These are phyloP conservation scores for Coemansia sp. DNA, from an alignment of 192 early-diverging fungal species.

Conservation along the genomic window DNA sequence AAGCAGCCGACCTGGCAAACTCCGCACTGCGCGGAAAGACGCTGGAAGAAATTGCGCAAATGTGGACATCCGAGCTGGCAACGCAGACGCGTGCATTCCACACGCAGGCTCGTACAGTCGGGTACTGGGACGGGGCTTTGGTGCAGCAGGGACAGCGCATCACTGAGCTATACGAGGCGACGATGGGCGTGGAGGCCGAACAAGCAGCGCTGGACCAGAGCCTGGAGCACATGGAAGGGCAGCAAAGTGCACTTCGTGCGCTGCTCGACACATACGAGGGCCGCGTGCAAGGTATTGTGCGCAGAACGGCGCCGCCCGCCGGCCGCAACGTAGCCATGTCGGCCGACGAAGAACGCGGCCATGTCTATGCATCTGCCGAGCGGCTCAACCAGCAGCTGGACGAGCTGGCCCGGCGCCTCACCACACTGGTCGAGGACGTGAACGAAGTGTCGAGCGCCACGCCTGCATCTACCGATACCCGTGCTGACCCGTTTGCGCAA, in stretches of 20 bases:
- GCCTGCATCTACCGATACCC: conserved; percentile 12
- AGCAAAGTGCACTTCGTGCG: conserved; percentile 78
- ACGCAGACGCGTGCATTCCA: conserved; percentile 81
- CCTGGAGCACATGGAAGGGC: conserved; percentile 82
- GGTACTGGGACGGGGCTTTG: conserved; percentile 81
- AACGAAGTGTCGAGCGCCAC: conserved; percentile 58
- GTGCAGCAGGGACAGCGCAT: conserved; percentile 83
- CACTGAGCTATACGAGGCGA: conserved; percentile 69
- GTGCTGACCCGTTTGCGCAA: conserved; percentile 61
- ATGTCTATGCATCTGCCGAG: conserved; percentile 82
- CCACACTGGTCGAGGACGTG: conserved; percentile 81
- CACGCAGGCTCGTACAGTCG: conserved; percentile 76
- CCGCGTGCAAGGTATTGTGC: conserved; percentile 45
- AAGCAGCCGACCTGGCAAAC: conserved; percentile 48
- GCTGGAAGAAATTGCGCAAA: conserved; percentile 86
- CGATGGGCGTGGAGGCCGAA: conserved; percentile 68
- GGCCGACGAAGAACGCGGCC: conserved; percentile 84
- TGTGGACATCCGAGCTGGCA: conserved; percentile 86
- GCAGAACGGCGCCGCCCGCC: conserved; percentile 56
- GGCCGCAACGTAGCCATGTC: conserved; percentile 41
- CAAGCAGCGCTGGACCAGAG: conserved; percentile 82
- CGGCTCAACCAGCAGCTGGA: conserved; percentile 85
- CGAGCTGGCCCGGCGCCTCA: conserved; percentile 76
- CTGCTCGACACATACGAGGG: conserved; percentile 80
- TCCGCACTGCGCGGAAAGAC: conserved; percentile 61